Evolutionary conservation across 2,329 filamentous ascomycete species (phyloP).

Genomic region (Calonectria multiphialidica): DNA sequence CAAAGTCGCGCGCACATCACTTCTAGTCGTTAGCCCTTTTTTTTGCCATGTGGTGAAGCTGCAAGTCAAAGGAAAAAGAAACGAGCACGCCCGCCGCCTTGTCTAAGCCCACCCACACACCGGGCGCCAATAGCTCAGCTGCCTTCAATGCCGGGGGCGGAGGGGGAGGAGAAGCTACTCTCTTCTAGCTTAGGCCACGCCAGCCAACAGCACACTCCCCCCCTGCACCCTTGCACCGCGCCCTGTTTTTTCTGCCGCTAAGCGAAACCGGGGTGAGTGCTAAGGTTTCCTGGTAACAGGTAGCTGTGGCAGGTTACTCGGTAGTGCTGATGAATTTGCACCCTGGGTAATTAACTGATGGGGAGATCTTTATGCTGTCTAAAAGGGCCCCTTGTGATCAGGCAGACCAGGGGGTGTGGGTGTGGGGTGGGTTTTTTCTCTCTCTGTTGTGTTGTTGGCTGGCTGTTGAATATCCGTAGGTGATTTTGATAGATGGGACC

Average conservation of each 20-base stretch:
- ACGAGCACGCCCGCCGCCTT: not conserved
- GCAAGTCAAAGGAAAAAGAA: slow-evolving; percentile 1
- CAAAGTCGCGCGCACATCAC: not conserved
- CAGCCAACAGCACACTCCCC: not conserved
- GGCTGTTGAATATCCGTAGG: too few species aligned
- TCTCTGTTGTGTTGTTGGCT: too few species aligned
- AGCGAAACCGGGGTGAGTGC: not conserved
- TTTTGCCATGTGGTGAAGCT: slow-evolving; percentile 12
- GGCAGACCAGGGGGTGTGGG: not conserved
- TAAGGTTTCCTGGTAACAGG: not conserved
- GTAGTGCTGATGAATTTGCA: not conserved
- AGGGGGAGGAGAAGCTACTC: not conserved
- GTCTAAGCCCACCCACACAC: not conserved
- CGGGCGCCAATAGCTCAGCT: slow-evolving; percentile 11
- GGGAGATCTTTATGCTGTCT: not conserved
- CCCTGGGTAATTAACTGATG: slow-evolving; percentile 2
- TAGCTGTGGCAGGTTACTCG: not conserved
- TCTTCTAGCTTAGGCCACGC: not conserved
- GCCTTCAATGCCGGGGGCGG: not conserved
- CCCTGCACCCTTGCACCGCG: not conserved
- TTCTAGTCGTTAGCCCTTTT: not conserved
- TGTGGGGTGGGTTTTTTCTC: too few species aligned
- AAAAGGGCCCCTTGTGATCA: slow-evolving; percentile 8
- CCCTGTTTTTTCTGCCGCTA: not conserved
- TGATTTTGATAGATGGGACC: not conserved